phyloP scores from a whole-genome alignment of 108 stramenopile species.

The Stephanodiscus triporus region DNA sequence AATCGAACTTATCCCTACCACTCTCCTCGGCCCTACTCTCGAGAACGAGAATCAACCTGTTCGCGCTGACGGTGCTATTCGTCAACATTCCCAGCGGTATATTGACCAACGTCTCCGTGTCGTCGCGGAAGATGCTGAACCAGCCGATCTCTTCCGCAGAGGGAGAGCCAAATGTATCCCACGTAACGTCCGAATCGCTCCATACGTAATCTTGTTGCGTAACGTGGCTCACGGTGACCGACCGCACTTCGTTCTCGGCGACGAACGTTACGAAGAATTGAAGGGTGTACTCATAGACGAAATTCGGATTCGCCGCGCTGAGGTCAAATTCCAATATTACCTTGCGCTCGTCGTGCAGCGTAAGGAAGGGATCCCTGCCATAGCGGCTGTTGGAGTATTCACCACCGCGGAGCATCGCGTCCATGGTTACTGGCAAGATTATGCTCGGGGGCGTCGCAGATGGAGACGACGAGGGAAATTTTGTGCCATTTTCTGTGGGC shows the following conservation, averaged over 20 bases:
- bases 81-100: slow-evolving; percentile 2
- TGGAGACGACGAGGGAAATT: not conserved
- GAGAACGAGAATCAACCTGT: slow-evolving; percentile 4
- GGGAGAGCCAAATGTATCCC: not conserved
- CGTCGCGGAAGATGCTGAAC: slow-evolving; percentile 6
- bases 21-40: not conserved
- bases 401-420: slow-evolving; percentile 7
- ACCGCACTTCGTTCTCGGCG: slow-evolving; percentile 1
- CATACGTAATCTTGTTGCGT: not conserved
- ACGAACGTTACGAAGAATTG: slow-evolving; percentile 10
- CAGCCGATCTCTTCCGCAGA: slow-evolving; percentile 2
- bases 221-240: not conserved
- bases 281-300: slow-evolving; percentile 9
- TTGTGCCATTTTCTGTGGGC: slow-evolving; percentile 3
- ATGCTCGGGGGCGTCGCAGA: not conserved
- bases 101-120: not conserved
- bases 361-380: slow-evolving; percentile 5
- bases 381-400: not conserved
- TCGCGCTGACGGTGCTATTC: not conserved
- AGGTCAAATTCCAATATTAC: slow-evolving; percentile 13
- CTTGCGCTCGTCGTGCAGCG: slow-evolving; percentile 4
- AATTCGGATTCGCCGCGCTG: not conserved
- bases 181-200: slow-evolving; percentile 1
- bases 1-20: slow-evolving; percentile 5
- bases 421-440: not conserved